Base-by-base conservation (phyloP, 2,329 filamentous ascomycete genomes). In the Aspergillus sojae region DNA sequence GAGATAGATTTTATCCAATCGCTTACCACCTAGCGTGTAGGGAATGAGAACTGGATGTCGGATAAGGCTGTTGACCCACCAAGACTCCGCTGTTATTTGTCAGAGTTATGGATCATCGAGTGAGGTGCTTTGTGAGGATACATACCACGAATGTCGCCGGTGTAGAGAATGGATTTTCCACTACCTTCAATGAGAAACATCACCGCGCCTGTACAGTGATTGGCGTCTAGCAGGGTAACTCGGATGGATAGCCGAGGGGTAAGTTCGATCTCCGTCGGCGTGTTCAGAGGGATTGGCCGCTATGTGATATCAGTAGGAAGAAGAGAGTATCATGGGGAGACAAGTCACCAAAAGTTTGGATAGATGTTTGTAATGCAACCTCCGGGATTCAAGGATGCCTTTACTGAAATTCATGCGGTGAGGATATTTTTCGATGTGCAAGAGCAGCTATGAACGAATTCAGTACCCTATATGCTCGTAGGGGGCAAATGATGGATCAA, bases 111-210 rank as follows among this genome's bases (percentile, higher is more conserved):
- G 28, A 61, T 23, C 30, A 34, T 32, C 58, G 19, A n/a, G 43
- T 45, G 7, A 28, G 21, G 9, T 7, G 32, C 14, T 21, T 11
- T 55, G 12, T 21, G 32, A 57, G 5, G 39, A 26, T 19, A 53
- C 65, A 56, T 55, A 82, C 81, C 89, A 68, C 94, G 86, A 46
- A 96, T 89, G 71, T 97, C 94, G 5, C 94, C 94, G 0, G 94
- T 97, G 72, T 97, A 98, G 0, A 97, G 80, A 1, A 96, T 84
- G 0, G 93, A 89, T 65, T 88, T 91, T 0, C 83, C 84, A 59
- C 86, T 78, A 2, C 88, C 88, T 78, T 97, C 92, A 32, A 97
- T 90, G 21, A 97, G 81, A 73, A 97, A 97, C 93, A 97, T 96
- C 21, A 95, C 92, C 21, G 93, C 89, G 0, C 94, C 94, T 0